Percentiles rank a stretch among this genome's conserved stretches.
These are phyloP conservation scores for Fusarium equiseti DNA, from an alignment of 2,329 filamentous ascomycete genomes.

Conservation along the genomic window DNA sequence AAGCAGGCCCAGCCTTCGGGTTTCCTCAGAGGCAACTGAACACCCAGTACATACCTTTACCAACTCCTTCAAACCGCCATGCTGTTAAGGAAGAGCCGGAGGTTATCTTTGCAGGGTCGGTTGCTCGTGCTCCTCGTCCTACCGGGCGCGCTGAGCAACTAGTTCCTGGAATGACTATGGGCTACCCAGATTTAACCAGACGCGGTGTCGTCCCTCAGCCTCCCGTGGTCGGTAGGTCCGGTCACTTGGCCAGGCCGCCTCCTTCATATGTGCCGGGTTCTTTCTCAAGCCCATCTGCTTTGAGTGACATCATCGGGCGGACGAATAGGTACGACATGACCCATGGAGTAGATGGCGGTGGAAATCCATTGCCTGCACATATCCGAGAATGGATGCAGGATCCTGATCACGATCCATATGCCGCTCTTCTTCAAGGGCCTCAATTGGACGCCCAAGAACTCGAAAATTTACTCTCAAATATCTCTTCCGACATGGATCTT, in stretches of 20 bases:
- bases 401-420: neutral
- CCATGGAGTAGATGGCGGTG: conserved; percentile 52
- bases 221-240: neutral
- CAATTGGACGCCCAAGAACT: conserved; percentile 71
- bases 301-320: conserved; percentile 54
- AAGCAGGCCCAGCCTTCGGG: neutral
- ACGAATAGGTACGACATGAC: conserved; percentile 55
- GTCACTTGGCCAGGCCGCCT: neutral
- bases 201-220: neutral
- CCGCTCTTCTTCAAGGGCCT: conserved; percentile 53
- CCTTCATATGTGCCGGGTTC: conserved; percentile 2
- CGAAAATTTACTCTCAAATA: conserved; percentile 76
- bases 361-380: conserved; percentile 52
- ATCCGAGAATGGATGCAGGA: conserved; percentile 53
- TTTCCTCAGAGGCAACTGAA: conserved; percentile 2
- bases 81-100: conserved; percentile 15
- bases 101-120: conserved; percentile 10
- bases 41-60: conserved; percentile 2
- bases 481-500: conserved; percentile 77
- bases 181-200: conserved; percentile 22
- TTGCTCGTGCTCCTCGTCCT: conserved; percentile 3
- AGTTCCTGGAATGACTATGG: conserved; percentile 9
- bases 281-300: conserved; percentile 21
- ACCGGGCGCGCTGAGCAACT: conserved; percentile 8
- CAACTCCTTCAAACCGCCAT: neutral